Percentiles rank a stretch among this genome's conserved stretches.
Evolutionary conservation across 805 yeast species (phyloP).

Genomic region (Candida pini): DNA sequence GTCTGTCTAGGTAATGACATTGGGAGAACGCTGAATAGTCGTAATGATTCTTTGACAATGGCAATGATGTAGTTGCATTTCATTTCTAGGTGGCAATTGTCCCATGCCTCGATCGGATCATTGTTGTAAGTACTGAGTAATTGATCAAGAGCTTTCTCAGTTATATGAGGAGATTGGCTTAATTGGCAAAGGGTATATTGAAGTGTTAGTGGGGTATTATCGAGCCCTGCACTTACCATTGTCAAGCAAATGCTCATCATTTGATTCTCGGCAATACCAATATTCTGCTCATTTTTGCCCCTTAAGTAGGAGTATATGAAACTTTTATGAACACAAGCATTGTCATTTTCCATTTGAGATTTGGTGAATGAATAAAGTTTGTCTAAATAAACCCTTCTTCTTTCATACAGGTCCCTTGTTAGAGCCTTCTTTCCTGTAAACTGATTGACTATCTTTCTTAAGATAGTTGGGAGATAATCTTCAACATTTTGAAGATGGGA

Average conservation of each 20-base stretch:
- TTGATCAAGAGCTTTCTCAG: conserved; percentile 37
- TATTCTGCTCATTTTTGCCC: conserved; percentile 6
- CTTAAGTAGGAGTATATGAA: conserved; percentile 24
- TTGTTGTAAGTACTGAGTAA: conserved; percentile 31
- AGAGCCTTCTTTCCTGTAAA: conserved; percentile 11
- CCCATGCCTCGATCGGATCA: conserved; percentile 19
- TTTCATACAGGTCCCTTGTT: conserved; percentile 28
- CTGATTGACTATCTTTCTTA: conserved; percentile 26
- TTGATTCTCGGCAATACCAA: conserved; percentile 34
- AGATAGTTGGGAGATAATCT: conserved; percentile 44
- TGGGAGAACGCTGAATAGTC: conserved; percentile 63
- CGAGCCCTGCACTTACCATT: conserved; percentile 76
- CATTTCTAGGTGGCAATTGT: conserved; percentile 18
- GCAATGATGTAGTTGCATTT: conserved; percentile 50
- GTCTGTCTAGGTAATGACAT: conserved; percentile 59
- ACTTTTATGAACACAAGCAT: conserved; percentile 11
- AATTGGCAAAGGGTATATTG: conserved; percentile 58
- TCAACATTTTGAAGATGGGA: conserved; percentile 51
- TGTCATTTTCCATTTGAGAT: conserved; percentile 9
- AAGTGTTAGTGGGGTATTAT: conserved; percentile 61
- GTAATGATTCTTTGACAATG: conserved; percentile 53
- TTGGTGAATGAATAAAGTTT: conserved; percentile 29
- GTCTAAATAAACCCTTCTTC: conserved; percentile 47
- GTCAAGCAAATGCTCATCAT: conserved; percentile 59
- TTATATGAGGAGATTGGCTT: conserved; percentile 36